Percentiles rank a stretch among this genome's conserved stretches.
These are phyloP conservation scores for Gigaspora rosea DNA, from an alignment of 192 early-diverging fungal genomes.

Conservation along the genomic window DNA sequence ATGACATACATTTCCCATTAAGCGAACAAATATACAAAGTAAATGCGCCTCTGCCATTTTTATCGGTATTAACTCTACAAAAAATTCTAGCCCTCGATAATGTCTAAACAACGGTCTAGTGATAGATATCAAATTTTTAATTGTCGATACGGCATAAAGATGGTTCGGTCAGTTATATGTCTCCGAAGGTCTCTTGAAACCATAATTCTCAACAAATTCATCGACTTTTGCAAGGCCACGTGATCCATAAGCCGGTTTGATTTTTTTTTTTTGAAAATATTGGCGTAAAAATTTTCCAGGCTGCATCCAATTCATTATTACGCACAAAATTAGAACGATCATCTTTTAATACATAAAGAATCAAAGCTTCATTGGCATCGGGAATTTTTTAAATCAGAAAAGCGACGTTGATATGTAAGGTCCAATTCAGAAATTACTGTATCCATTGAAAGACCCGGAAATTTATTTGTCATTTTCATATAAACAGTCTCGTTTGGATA, in stretches of 20 bases:
- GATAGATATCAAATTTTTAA: no score
- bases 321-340: slow-evolving; percentile 97
- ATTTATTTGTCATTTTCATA: slow-evolving; percentile 71
- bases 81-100: no score
- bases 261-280: slow-evolving; percentile 75
- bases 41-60: no score
- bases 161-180: slow-evolving; percentile 52
- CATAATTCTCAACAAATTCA: slow-evolving; percentile 71
- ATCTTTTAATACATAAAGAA: slow-evolving; percentile 87
- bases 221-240: slow-evolving; percentile 79
- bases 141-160: no score
- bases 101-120: no score
- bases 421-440: slow-evolving; percentile 54
- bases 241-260: slow-evolving; percentile 66
- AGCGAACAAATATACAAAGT: no score
- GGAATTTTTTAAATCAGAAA: slow-evolving; percentile 88
- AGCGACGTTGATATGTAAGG: slow-evolving; percentile 88
- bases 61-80: no score
- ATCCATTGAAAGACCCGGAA: no score
- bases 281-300: slow-evolving; percentile 98
- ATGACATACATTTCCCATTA: no score
- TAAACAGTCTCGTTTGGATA: slow-evolving; percentile 94
- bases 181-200: slow-evolving; percentile 41
- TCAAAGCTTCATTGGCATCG: slow-evolving; percentile 95
- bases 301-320: slow-evolving; percentile 89